A percentile compares a stretch with the other conserved stretches of the same genome.
phyloP scores from a whole-genome alignment of 179 eudicot genomes.

The Beta macrorhiza region DNA sequence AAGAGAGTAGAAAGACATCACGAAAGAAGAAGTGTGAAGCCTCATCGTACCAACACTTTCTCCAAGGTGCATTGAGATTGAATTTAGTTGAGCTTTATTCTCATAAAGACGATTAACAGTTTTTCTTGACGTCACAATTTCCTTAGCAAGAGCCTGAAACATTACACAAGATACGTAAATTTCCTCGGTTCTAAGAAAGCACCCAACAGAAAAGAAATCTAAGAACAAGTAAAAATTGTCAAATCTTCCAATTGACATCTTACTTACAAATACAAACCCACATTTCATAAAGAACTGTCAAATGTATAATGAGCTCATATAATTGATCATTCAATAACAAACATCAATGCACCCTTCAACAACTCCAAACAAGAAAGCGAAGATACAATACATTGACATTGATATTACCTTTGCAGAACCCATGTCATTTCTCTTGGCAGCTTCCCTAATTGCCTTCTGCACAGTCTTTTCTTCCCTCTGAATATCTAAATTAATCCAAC shows the following conservation, averaged over 20 bases:
- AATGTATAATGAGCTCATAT: background rate
- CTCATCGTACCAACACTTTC: slow-evolving; percentile 86
- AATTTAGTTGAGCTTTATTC: slow-evolving; percentile 91
- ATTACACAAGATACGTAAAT: slow-evolving; percentile 11
- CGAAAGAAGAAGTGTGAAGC: background rate
- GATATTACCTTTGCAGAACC: slow-evolving; percentile 83
- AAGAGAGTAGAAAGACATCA: background rate
- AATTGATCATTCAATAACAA: background rate
- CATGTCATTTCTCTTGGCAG: slow-evolving; percentile 95
- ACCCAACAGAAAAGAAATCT: background rate
- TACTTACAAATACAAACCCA: background rate
- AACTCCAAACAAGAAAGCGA: background rate
- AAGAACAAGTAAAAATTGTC: background rate
- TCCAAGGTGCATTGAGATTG: slow-evolving; percentile 97
- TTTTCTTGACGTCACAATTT: slow-evolving; percentile 74
- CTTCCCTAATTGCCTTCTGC: slow-evolving; percentile 91
- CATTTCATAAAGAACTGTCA: background rate
- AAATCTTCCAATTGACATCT: background rate
- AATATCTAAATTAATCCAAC: slow-evolving; percentile 49
- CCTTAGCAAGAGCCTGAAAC: slow-evolving; percentile 82
- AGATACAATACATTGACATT: background rate
- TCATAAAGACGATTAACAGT: slow-evolving; percentile 92
- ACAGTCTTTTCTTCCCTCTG: slow-evolving; percentile 91
- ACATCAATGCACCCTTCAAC: background rate
- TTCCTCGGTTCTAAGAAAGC: background rate